phyloP scores from a whole-genome alignment of 1,284 basidiomycete species.

The Melampsora americana region DNA sequence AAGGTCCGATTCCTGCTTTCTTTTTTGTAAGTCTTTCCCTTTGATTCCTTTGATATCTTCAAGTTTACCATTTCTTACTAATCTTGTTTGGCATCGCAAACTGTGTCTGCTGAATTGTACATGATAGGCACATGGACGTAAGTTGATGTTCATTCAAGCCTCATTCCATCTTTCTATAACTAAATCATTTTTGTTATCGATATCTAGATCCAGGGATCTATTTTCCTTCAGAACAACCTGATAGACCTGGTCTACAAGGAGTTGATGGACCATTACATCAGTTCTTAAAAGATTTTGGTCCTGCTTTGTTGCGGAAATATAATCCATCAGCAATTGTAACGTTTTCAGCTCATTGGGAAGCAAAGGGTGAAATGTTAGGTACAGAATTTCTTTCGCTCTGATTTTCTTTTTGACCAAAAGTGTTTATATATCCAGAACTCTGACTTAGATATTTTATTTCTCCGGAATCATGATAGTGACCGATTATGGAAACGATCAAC shows the following conservation, averaged over 20 bases:
- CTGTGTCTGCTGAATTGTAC: too few species aligned
- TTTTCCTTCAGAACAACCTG: background rate
- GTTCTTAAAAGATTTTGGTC: conserved; percentile 69
- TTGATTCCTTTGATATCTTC: background rate
- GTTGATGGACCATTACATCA: conserved; percentile 61
- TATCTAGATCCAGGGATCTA: conserved; percentile 28
- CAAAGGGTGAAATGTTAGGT: conserved; percentile 62
- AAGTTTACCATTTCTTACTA: too few species aligned
- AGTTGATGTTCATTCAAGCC: conserved; percentile 9
- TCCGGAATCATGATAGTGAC: conserved; percentile 10
- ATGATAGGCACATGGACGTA: conserved; percentile 38
- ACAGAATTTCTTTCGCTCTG: conserved; percentile 45
- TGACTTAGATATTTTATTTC: background rate
- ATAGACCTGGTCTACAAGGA: conserved; percentile 52
- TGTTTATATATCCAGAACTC: too few species aligned
- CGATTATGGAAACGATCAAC: conserved; percentile 42
- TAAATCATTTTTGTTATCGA: background rate
- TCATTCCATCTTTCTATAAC: background rate
- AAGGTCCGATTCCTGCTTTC: conserved; percentile 25
- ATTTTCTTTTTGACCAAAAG: too few species aligned
- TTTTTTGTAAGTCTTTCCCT: conserved; percentile 25
- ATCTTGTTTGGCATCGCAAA: too few species aligned
- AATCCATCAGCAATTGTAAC: conserved; percentile 70
- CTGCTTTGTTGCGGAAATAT: conserved; percentile 66
- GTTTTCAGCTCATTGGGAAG: conserved; percentile 77